Conservation (phyloP, 139 green algal species). For the Auxenochlorella pyrenoidosa region DNA sequence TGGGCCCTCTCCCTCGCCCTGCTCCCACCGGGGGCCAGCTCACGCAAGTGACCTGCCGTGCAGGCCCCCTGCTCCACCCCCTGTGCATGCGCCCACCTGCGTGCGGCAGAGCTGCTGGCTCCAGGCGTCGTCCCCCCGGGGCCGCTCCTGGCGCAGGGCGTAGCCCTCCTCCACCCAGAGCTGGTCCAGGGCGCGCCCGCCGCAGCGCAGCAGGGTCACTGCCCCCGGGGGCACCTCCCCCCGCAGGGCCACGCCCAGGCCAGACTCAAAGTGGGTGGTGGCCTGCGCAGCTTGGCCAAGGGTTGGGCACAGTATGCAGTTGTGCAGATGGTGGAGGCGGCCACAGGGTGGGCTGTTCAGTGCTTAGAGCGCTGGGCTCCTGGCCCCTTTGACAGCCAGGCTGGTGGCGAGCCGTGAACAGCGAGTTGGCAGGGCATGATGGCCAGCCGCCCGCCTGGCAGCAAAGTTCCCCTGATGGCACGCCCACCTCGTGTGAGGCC, state of each 20-base stretch:
- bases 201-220: constrained; percentile 5
- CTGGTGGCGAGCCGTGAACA: no score
- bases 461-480: neutral
- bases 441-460: no score
- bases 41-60: no score
- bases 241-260: constrained; percentile 2
- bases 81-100: neutral
- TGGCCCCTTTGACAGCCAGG: no score
- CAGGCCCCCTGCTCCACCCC: neutral
- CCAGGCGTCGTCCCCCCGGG: neutral
- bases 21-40: no score
- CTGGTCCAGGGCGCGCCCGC: neutral
- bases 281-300: no score
- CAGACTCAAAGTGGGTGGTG: constrained; percentile 13
- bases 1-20: no score
- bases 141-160: neutral
- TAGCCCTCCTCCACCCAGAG: constrained; percentile 25
- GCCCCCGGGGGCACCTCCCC: neutral
- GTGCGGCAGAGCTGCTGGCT: constrained; percentile 12
- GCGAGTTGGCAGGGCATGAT: no score
- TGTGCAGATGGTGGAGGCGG: no score
- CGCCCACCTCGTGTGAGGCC: neutral
- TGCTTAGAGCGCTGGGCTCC: no score
- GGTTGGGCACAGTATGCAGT: no score
- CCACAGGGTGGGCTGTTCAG: no score